Evolutionary conservation across 2,329 filamentous ascomycete genomes (phyloP).

Genomic region (Pyrenophora teres): DNA sequence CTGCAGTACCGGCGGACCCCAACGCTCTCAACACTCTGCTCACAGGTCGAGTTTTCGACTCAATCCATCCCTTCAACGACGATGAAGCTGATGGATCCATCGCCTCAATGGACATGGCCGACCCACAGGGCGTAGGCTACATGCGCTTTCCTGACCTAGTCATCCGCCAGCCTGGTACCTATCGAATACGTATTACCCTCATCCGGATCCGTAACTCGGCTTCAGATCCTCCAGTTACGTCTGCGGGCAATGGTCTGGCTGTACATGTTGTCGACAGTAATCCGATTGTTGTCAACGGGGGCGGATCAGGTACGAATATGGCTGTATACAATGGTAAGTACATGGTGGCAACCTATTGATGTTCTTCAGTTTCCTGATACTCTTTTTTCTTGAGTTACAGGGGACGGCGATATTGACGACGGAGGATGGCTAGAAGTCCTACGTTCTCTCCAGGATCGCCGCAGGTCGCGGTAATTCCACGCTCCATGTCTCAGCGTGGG

Average conservation of each 20-base stretch:
- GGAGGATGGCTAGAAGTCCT: conserved; percentile 40
- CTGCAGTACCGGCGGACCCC: conserved; percentile 35
- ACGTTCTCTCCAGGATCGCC: conserved; percentile 32
- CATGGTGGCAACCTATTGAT: conserved; percentile 38
- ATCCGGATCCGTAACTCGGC: conserved; percentile 39
- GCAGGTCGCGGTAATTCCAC: conserved; percentile 22
- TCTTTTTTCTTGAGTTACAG: conserved; percentile 27
- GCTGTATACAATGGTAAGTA: conserved; percentile 42
- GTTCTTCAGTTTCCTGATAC: conserved; percentile 36
- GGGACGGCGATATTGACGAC: conserved; percentile 34
- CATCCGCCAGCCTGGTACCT: conserved; percentile 45
- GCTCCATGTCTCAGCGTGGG: conserved; percentile 13
- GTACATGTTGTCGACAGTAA: conserved; percentile 44
- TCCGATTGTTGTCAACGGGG: conserved; percentile 38
- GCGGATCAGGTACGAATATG: conserved; percentile 21
- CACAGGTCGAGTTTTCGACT: conserved; percentile 39
- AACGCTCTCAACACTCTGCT: conserved; percentile 37
- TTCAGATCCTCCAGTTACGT: conserved; percentile 32
- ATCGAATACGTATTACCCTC: conserved; percentile 46
- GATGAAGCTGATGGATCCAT: conserved; percentile 45
- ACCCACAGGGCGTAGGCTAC: conserved; percentile 44
- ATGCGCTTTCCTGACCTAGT: conserved; percentile 45
- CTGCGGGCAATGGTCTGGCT: conserved; percentile 32
- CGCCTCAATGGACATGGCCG: conserved; percentile 44
- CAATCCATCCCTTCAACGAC: conserved; percentile 44